Conservation (phyloP, 192 early-diverging fungal genomes). For the Umbelopsis sp. region DNA sequence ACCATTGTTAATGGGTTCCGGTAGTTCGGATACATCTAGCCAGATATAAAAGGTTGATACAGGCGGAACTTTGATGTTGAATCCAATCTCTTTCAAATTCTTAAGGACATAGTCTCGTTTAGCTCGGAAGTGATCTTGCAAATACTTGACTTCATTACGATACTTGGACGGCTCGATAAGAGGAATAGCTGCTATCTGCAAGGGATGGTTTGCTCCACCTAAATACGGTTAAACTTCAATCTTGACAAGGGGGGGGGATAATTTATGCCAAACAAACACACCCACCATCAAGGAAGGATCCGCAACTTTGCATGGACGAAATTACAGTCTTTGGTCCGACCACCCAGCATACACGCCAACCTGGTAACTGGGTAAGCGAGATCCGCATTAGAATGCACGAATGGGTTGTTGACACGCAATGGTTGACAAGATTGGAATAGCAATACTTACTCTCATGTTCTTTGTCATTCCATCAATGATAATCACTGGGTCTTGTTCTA, state of each 20-base stretch:
- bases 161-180: constrained; percentile 45
- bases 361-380: constrained; percentile 39
- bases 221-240: not conserved
- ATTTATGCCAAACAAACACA: not conserved
- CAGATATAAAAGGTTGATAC: constrained; percentile 60
- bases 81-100: constrained; percentile 38
- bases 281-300: constrained; percentile 50
- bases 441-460: constrained; percentile 42
- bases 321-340: constrained; percentile 54
- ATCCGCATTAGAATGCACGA: not conserved
- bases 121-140: constrained; percentile 49
- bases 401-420: too few relatives aligned
- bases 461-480: constrained; percentile 51
- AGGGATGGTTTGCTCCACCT: constrained; percentile 56
- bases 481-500: constrained; percentile 51
- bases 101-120: constrained; percentile 54
- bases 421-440: not conserved
- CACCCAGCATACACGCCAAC: constrained; percentile 61
- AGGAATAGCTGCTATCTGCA: constrained; percentile 54
- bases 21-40: constrained; percentile 46
- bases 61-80: constrained; percentile 44
- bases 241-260: not conserved
- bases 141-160: constrained; percentile 38
- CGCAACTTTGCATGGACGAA: constrained; percentile 48
- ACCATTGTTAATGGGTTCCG: constrained; percentile 55